Percentiles rank a stretch among this genome's conserved stretches.
Evolutionary conservation across 495 filamentous ascomycete genomes (phyloP).

Genomic region (Xylaria venustula): DNA sequence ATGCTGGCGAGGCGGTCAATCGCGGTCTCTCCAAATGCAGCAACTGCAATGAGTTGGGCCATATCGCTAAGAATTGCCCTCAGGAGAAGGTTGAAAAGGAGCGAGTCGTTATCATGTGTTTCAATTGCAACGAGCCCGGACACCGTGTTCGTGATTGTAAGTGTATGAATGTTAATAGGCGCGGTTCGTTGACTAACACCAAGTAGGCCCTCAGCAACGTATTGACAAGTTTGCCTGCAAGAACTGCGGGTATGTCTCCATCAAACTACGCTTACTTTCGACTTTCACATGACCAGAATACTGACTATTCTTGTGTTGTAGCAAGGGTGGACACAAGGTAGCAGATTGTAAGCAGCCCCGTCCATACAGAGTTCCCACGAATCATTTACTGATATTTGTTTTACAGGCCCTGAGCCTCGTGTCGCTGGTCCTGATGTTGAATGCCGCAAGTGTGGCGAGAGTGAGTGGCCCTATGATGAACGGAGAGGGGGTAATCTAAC

Average conservation of each 20-base stretch:
- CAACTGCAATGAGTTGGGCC: constrained; percentile 75
- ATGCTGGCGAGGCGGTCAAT: constrained; percentile 70
- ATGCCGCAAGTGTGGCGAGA: constrained; percentile 73
- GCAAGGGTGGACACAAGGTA: constrained; percentile 40
- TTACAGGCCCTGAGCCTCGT: constrained; percentile 56
- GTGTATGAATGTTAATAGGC: constrained; percentile 15
- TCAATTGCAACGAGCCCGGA: constrained; percentile 67
- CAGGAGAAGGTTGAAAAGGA: constrained; percentile 54
- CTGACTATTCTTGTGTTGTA: constrained; percentile 20
- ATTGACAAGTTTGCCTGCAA: constrained; percentile 66
- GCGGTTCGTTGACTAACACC: constrained; percentile 21
- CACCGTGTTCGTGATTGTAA: constrained; percentile 71
- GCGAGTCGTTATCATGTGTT: constrained; percentile 63
- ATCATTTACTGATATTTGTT: constrained; percentile 44
- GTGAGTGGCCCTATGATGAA: constrained; percentile 38
- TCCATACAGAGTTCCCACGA: not conserved
- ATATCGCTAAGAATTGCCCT: constrained; percentile 63
- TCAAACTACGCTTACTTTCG: not conserved
- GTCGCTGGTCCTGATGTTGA: constrained; percentile 67
- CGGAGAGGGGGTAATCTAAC: constrained; percentile 10
- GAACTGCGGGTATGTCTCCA: constrained; percentile 69
- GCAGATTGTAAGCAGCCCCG: constrained; percentile 37
- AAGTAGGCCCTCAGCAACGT: constrained; percentile 47
- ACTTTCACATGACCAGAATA: not conserved
- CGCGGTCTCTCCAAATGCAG: constrained; percentile 64